These are phyloP conservation scores for Musa troglodytarum DNA, from an alignment of 176 grass and related monocot species.

Conservation along the genomic window DNA sequence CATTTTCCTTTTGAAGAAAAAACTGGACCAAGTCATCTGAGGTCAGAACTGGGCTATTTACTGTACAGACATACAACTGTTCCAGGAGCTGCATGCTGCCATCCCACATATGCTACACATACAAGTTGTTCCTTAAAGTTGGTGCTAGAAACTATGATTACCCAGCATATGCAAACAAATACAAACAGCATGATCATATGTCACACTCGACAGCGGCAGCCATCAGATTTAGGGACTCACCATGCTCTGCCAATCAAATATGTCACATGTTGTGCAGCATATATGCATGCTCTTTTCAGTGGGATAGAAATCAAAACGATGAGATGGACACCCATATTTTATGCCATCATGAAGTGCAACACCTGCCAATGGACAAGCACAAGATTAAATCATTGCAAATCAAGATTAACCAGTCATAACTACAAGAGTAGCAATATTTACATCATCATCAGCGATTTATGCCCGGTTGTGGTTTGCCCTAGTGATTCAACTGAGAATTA, in stretches of 20 bases:
- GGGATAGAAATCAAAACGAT: background rate
- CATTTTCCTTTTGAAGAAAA: too few species aligned
- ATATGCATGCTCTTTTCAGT: background rate
- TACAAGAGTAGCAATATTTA: background rate
- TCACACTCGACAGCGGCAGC: too few species aligned
- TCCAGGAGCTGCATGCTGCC: background rate
- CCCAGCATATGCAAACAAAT: background rate
- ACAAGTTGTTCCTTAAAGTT: background rate
- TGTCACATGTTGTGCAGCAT: background rate
- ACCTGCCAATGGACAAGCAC: background rate
- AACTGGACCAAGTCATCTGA: too few species aligned
- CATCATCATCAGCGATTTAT: background rate
- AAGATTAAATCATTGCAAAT: background rate
- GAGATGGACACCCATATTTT: background rate
- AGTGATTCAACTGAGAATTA: conserved; percentile 23
- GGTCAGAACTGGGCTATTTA: background rate
- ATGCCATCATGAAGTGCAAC: background rate
- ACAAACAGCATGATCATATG: too few species aligned
- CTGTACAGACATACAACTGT: background rate
- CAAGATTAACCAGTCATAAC: background rate
- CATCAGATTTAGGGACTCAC: too few species aligned
- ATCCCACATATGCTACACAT: background rate
- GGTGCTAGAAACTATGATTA: background rate
- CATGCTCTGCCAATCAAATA: background rate
- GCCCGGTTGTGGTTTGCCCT: background rate